Conservation (phyloP, 2,329 filamentous ascomycete genomes). For the Diaporthe capsici region DNA sequence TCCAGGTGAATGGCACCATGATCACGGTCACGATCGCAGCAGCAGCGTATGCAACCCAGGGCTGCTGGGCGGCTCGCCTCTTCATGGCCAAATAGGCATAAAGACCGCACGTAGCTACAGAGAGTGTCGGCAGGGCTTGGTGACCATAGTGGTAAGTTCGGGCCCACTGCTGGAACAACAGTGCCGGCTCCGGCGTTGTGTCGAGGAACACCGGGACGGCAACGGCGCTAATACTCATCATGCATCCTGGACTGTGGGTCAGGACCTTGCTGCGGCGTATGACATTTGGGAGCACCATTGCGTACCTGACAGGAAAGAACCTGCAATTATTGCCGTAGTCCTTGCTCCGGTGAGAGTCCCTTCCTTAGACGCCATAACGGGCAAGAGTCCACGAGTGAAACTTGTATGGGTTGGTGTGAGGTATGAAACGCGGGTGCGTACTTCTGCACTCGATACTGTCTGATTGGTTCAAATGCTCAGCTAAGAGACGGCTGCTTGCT, state of each 20-base stretch:
- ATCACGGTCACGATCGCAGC: conserved; percentile 40
- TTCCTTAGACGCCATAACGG: background rate
- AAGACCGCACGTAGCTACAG: conserved; percentile 46
- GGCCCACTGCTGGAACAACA: conserved; percentile 51
- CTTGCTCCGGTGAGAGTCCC: background rate
- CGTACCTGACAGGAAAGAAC: conserved; percentile 29
- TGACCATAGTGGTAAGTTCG: conserved; percentile 53
- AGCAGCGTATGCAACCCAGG: conserved; percentile 4
- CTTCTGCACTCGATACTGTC: background rate
- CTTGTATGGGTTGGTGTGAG: background rate
- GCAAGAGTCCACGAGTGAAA: background rate
- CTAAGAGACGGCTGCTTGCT: background rate
- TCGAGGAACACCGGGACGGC: conserved; percentile 51
- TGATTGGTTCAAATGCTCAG: background rate
- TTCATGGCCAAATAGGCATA: conserved; percentile 48
- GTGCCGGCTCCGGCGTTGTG: conserved; percentile 45
- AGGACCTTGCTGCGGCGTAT: background rate
- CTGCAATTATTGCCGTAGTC: conserved; percentile 13
- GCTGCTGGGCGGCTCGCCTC: conserved; percentile 45
- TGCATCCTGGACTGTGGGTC: conserved; percentile 10
- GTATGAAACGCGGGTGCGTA: background rate
- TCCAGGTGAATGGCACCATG: conserved; percentile 56
- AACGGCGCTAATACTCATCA: conserved; percentile 46
- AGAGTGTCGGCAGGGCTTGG: conserved; percentile 48
- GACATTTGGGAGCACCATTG: background rate